Evolutionary conservation across 768 basidiomycete species (phyloP), one percentile per base, ranked within the genome.

Genomic region (Tylopilus vinaceipallidus): DNA sequence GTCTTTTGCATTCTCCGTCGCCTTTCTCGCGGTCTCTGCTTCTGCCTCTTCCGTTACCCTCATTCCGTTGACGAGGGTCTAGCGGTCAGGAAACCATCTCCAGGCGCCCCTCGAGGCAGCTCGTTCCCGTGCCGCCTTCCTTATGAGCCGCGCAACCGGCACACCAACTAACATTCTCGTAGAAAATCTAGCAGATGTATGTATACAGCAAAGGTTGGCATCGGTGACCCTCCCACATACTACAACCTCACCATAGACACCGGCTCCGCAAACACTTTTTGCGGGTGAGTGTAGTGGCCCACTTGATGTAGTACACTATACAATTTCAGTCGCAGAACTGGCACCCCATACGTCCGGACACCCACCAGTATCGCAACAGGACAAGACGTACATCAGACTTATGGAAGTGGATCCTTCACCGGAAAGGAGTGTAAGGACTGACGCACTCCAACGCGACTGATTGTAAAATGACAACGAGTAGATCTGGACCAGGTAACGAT

Each of bases 351-450:
- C 32, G 44, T 51, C 33, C 54, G 36, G 23, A 66, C 64, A 10
- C 40, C 50, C 20, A 66, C 60, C 3, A 63, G 61, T 43, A 48
- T 55, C n/a, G 39, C 59, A 22, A 69, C 66, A 13, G 68, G 66
- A 3, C 16, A 63, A 32, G 4, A n/a, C 4, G 49, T 64, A 19
- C 48, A 22, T 3, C 33, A 50, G 4, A 44, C 37, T 10, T 64
- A 48, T 43, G 56, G 61, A 3, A 0, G 1, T 1, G 64, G 50
- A 10, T 43, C 20, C 39, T 49, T 69, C 37, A 29, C 32, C 64
- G 73, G 75, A 19, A 62, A 59, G 30, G 75, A 76, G 53, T 78
- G 61, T 62, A 30, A 42, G 34, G 16, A 33, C 6, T 11, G 3
- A 27, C 6, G 13, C 22, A 5, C 11, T 3, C 29, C 2, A 30